phyloP scores from a whole-genome alignment of 1,284 basidiomycete genomes.

The Singerocomus inundabilis region DNA sequence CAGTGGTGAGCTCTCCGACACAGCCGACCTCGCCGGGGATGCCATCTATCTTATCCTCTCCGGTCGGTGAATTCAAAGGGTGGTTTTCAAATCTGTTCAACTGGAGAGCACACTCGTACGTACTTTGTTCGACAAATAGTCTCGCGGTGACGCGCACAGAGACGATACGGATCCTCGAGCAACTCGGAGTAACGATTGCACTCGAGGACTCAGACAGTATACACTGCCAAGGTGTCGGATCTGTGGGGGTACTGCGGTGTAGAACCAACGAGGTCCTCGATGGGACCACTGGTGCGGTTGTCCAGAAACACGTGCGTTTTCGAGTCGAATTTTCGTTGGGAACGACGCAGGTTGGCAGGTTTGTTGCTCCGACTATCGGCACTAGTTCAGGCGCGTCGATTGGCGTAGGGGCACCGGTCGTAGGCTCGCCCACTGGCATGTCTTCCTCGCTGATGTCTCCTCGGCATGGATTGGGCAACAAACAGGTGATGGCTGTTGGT shows the following conservation, averaged over 20 bases:
- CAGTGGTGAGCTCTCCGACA: constrained; percentile 40
- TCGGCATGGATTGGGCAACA: constrained; percentile 31
- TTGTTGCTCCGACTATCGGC: constrained; percentile 6
- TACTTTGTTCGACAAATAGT: constrained; percentile 70
- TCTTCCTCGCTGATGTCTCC: constrained; percentile 21
- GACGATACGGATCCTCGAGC: constrained; percentile 63
- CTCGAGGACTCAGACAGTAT: constrained; percentile 47
- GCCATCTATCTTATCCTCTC: constrained; percentile 33
- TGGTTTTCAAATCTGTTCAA: constrained; percentile 82
- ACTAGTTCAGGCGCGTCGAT: background rate
- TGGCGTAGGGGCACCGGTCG: background rate
- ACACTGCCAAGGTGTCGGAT: constrained; percentile 6
- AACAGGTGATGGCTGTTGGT: constrained; percentile 14
- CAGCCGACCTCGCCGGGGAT: constrained; percentile 24
- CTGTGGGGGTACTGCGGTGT: constrained; percentile 54
- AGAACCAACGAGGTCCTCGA: constrained; percentile 58
- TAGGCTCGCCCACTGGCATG: constrained; percentile 6
- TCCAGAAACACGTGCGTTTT: constrained; percentile 59
- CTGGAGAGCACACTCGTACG: constrained; percentile 64
- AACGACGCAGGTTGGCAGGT: constrained; percentile 30
- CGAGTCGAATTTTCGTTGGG: constrained; percentile 62
- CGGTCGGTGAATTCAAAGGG: constrained; percentile 77
- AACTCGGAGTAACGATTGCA: constrained; percentile 59
- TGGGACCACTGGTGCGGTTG: constrained; percentile 39
- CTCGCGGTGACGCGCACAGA: constrained; percentile 62